A percentile compares a stretch with the other conserved stretches of the same genome.
Evolutionary conservation across 2,329 filamentous ascomycete genomes (phyloP).

Genomic region (Plenodomus biglobosus): DNA sequence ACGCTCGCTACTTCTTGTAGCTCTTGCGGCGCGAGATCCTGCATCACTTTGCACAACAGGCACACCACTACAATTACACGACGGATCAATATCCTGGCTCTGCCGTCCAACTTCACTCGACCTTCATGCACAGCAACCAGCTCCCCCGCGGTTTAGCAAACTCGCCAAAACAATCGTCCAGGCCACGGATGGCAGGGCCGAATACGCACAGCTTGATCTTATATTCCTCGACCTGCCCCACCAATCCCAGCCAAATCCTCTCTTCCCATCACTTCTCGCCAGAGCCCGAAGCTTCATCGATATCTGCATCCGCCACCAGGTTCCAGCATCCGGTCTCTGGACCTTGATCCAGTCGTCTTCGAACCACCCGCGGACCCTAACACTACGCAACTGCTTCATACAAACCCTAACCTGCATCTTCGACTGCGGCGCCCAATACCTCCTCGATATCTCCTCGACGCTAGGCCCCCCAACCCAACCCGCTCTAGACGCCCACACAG

Average conservation of each 20-base stretch:
- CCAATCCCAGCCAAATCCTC: constrained; percentile 29
- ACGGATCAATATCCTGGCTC: constrained; percentile 39
- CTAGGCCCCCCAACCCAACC: constrained; percentile 20
- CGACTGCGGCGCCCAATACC: constrained; percentile 45
- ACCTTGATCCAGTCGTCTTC: constrained; percentile 24
- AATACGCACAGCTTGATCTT: constrained; percentile 46
- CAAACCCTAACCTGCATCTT: constrained; percentile 47
- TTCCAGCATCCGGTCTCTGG: constrained; percentile 30
- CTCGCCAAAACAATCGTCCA: constrained; percentile 24
- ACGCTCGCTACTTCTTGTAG: constrained; percentile 45
- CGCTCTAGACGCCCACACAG: constrained; percentile 15
- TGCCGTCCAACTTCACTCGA: constrained; percentile 33
- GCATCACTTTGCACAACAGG: constrained; percentile 45
- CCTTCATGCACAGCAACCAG: constrained; percentile 7
- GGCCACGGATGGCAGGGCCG: constrained; percentile 37
- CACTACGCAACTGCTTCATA: constrained; percentile 47
- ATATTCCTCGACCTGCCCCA: constrained; percentile 43
- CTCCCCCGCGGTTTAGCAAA: constrained; percentile 16
- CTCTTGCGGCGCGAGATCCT: constrained; percentile 46
- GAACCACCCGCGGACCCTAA: constrained; percentile 39
- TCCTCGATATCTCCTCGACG: constrained; percentile 38
- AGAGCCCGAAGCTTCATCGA: constrained; percentile 42
- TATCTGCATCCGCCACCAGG: constrained; percentile 33
- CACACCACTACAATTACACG: constrained; percentile 34
- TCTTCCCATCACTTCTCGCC: constrained; percentile 27